Base-by-base conservation (phyloP, 441 rosid genomes). In the Populus hybrid region DNA sequence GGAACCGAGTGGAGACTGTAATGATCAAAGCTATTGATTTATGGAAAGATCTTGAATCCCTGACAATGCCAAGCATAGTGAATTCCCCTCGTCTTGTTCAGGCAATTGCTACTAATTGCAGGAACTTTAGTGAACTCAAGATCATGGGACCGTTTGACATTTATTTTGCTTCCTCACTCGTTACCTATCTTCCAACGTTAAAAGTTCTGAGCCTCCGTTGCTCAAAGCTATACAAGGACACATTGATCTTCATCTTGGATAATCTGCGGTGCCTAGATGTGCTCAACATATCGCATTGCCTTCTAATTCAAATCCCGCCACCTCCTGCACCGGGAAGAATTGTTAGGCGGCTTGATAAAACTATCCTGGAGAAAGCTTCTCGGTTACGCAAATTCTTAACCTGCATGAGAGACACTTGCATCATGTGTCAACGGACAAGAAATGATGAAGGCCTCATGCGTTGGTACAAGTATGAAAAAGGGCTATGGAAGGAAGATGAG, bases 41-140 rank as follows among this genome's bases (percentile, higher is more conserved):
- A 74, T 95, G 97, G 98, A 87, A 69, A 76, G 89, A 91, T 81
- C 98, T 95, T 12, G 94, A 90, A 76, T 95, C 98, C 38, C 71
- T 95, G 70, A 93, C 99, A 68, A 93, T 95, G 97, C 97, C 98
- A 3, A 91, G 93, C 89, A 90, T 93, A 65, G 90, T 89, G 16
- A 86, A 87, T 30, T 96, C 98, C 38, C 86, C 85, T 26, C 87
- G 86, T 77, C 89, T 95, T 73, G 79, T 93, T 74, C 89, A 86
- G 78, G 95, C 93, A 83, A 95, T 95, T 21, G 88, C 92, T 68
- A 87, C 79, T 57, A 88, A 87, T 83, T 95, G 98, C 90, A 80
- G 79, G 67, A 85, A 85, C 80, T 90, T 89, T 80, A 40, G 84
- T 24, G 91, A 86, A 81, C 97, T 93, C 57, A 93, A 95, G 81